These are phyloP conservation scores for Crotalaria pallida DNA, from an alignment of 306 rosid genomes.

Conservation along the genomic window DNA sequence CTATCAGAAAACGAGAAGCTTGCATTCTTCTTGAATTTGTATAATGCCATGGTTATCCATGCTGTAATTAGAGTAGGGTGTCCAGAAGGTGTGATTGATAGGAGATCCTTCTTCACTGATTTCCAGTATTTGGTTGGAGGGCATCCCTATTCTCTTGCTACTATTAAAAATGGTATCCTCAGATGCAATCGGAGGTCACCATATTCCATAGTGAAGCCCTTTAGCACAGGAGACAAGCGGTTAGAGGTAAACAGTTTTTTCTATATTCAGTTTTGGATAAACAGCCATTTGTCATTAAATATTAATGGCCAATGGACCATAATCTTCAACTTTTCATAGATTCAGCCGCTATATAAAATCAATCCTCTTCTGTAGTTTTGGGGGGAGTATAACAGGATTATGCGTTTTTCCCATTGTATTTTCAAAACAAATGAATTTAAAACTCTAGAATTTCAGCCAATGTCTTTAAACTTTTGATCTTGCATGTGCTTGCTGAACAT, in stretches of 20 bases:
- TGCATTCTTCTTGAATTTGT: conserved; percentile 82
- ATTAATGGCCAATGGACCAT: neutral
- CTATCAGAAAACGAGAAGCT: conserved; percentile 66
- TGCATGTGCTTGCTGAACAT: too few species aligned
- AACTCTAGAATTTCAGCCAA: neutral
- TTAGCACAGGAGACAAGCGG: conserved; percentile 60
- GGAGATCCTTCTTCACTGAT: conserved; percentile 70
- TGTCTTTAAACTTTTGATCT: too few species aligned
- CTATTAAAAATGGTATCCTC: conserved; percentile 74
- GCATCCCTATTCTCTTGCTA: conserved; percentile 54
- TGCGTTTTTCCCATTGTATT: neutral
- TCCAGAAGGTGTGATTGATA: conserved; percentile 69
- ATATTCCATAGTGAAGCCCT: conserved; percentile 63
- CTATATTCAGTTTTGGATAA: neutral
- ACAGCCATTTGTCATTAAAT: neutral
- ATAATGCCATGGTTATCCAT: conserved; percentile 96
- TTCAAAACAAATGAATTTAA: neutral
- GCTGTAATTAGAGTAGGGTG: conserved; percentile 61
- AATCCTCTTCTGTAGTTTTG: neutral
- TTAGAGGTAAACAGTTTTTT: conserved; percentile 49
- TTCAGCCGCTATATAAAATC: neutral
- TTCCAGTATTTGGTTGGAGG: conserved; percentile 86
- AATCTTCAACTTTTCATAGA: neutral
- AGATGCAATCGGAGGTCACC: conserved; percentile 82
- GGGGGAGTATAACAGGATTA: neutral